Evolutionary conservation across 2,329 filamentous ascomycete genomes (phyloP).

Genomic region (Moelleriella libera): DNA sequence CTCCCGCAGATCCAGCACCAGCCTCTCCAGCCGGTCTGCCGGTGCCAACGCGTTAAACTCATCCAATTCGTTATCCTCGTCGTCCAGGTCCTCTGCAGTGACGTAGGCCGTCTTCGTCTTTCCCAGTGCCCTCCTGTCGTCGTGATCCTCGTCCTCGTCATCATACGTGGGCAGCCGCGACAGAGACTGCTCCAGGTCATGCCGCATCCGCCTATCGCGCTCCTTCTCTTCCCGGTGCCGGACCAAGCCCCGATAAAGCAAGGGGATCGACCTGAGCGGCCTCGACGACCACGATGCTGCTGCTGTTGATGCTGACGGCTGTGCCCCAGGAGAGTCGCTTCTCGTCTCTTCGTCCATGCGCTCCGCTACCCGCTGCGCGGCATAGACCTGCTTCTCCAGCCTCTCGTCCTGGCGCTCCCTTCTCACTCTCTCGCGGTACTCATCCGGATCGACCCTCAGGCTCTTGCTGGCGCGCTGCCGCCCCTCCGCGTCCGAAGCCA

Average conservation of each 20-base stretch:
- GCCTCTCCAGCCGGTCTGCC: conserved; percentile 48
- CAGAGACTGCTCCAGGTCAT: conserved; percentile 52
- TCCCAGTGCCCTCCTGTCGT: conserved; percentile 57
- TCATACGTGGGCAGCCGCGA: conserved; percentile 52
- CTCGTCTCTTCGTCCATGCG: conserved; percentile 47
- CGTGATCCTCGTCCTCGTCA: conserved; percentile 53
- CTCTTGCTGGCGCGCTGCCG: conserved; percentile 34
- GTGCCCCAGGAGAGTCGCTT: conserved; percentile 7
- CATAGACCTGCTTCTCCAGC: conserved; percentile 54
- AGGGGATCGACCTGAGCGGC: conserved; percentile 50
- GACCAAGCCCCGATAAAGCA: conserved; percentile 68
- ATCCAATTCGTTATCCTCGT: conserved; percentile 68
- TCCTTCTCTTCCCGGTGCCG: conserved; percentile 57
- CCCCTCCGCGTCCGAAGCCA: not conserved
- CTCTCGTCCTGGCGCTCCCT: conserved; percentile 55
- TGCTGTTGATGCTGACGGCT: conserved; percentile 19
- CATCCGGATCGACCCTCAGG: conserved; percentile 49
- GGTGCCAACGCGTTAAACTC: conserved; percentile 60
- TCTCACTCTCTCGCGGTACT: conserved; percentile 60
- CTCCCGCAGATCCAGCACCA: conserved; percentile 57
- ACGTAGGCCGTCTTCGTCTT: conserved; percentile 39
- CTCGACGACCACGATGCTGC: conserved; percentile 11
- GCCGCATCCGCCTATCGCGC: conserved; percentile 48
- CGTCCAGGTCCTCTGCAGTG: conserved; percentile 55
- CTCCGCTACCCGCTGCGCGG: conserved; percentile 74